A percentile compares a stretch with the other conserved stretches of the same genome.
phyloP scores from a whole-genome alignment of 805 yeast genomes.

The Dipodascus geniculatus region DNA sequence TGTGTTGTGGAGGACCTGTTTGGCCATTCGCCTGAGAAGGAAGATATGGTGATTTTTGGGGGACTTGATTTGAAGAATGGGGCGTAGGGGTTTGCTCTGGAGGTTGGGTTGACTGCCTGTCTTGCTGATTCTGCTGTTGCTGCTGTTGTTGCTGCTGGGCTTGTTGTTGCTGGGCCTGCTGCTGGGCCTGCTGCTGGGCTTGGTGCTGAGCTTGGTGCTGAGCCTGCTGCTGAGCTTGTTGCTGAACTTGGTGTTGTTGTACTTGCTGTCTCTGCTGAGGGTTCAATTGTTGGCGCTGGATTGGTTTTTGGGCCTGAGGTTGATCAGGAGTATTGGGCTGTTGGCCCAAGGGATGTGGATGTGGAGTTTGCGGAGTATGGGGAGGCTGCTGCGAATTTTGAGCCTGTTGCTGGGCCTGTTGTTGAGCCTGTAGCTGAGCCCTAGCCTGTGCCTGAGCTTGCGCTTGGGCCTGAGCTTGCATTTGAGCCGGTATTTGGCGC shows the following conservation, averaged over 20 bases:
- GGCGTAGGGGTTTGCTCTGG: constrained; percentile 15
- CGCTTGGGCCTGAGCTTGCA: constrained; percentile 8
- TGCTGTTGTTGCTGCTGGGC: constrained; percentile 8
- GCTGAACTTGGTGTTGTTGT: constrained; percentile 9
- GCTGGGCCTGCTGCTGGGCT: constrained; percentile 7
- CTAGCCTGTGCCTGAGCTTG: constrained; percentile 10
- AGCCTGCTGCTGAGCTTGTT: constrained; percentile 6
- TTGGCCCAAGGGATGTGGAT: neutral
- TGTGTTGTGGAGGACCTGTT: neutral
- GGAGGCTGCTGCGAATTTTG: constrained; percentile 12
- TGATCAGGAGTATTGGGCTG: neutral
- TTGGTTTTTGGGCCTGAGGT: constrained; percentile 4
- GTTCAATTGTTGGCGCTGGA: constrained; percentile 4
- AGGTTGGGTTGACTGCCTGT: constrained; percentile 5
- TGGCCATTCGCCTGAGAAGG: constrained; percentile 1
- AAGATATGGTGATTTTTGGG: neutral
- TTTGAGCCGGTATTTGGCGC: constrained; percentile 6
- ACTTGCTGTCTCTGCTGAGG: constrained; percentile 7
- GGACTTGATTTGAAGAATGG: constrained; percentile 1
- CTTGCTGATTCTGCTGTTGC: constrained; percentile 14
- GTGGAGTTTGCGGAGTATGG: neutral
- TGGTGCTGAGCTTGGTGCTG: constrained; percentile 6
- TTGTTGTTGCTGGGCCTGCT: constrained; percentile 6
- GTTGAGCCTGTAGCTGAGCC: constrained; percentile 11
- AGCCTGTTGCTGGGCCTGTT: constrained; percentile 9